A percentile compares a stretch with the other conserved stretches of the same genome.
These are phyloP conservation scores for Hymenoscyphus fraxineus DNA, from an alignment of 2,329 filamentous ascomycete genomes.

Conservation along the genomic window DNA sequence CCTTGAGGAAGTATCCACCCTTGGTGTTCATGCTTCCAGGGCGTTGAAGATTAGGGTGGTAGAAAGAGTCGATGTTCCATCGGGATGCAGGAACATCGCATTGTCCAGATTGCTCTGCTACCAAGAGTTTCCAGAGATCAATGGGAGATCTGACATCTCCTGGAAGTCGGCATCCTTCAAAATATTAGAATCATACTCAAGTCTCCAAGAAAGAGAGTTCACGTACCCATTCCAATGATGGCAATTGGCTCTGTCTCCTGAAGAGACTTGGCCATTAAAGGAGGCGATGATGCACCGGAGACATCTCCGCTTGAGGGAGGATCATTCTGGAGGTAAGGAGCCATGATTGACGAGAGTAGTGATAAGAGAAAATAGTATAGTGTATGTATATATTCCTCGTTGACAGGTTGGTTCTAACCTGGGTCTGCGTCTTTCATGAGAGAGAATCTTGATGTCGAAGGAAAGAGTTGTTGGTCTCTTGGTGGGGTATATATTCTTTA, in stretches of 20 bases:
- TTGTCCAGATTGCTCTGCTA: conserved; percentile 11
- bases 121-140: conserved; percentile 22
- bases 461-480: background rate
- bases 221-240: conserved; percentile 35
- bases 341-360: background rate
- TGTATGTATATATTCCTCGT: conserved; percentile 4
- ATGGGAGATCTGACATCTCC: conserved; percentile 15
- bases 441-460: background rate
- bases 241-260: conserved; percentile 26
- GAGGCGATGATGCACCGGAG: background rate
- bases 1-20: conserved; percentile 20
- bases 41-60: conserved; percentile 13
- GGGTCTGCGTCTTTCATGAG: conserved; percentile 2
- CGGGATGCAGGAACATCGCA: conserved; percentile 29
- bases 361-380: conserved; percentile 2
- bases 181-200: background rate
- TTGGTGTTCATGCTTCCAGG: conserved; percentile 15
- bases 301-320: background rate
- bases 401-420: background rate
- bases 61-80: conserved; percentile 20
- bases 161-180: conserved; percentile 17
- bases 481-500: background rate
- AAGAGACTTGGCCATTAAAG: background rate
- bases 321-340: conserved; percentile 3
- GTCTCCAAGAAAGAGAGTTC: background rate